Conservation (phyloP, 2,329 filamentous ascomycete species). For the Penicillium sp. region DNA sequence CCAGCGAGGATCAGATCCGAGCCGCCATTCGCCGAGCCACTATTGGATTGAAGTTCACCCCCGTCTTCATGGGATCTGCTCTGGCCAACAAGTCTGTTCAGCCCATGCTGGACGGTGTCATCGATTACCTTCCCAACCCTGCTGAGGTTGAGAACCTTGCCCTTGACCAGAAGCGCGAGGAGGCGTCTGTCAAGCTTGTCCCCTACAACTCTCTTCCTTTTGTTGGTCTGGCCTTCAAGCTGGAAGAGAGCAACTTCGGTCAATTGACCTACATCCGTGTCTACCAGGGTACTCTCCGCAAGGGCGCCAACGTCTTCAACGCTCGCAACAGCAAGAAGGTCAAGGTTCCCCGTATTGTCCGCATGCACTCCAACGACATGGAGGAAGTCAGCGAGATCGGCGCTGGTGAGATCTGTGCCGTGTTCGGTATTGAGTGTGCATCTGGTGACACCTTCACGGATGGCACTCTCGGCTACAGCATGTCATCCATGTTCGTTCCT, state of each 20-base stretch:
- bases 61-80: slow-evolving; percentile 94
- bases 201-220: slow-evolving; percentile 93
- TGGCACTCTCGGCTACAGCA: slow-evolving; percentile 84
- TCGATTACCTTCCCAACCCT: slow-evolving; percentile 93
- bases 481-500: slow-evolving; percentile 96
- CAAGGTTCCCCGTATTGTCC: slow-evolving; percentile 92
- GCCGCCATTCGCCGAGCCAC: slow-evolving; percentile 87
- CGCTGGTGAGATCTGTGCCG: slow-evolving; percentile 95
- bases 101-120: slow-evolving; percentile 93
- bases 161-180: slow-evolving; percentile 74
- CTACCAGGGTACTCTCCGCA: slow-evolving; percentile 87
- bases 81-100: slow-evolving; percentile 93
- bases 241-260: slow-evolving; percentile 97
- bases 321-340: slow-evolving; percentile 93
- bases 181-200: slow-evolving; percentile 79
- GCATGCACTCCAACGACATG: slow-evolving; percentile 99
- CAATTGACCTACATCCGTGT: slow-evolving; percentile 98
- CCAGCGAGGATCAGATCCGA: slow-evolving; percentile 80
- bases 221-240: slow-evolving; percentile 94
- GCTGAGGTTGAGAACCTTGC: slow-evolving; percentile 84
- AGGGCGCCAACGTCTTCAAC: slow-evolving; percentile 89
- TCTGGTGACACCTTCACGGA: slow-evolving; percentile 98
- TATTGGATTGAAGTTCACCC: slow-evolving; percentile 84
- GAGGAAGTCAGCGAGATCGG: slow-evolving; percentile 91
- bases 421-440: slow-evolving; percentile 96